Evolutionary conservation across 2,329 filamentous ascomycete genomes (phyloP).

Genomic region (Sphaerostilbella broomeana): DNA sequence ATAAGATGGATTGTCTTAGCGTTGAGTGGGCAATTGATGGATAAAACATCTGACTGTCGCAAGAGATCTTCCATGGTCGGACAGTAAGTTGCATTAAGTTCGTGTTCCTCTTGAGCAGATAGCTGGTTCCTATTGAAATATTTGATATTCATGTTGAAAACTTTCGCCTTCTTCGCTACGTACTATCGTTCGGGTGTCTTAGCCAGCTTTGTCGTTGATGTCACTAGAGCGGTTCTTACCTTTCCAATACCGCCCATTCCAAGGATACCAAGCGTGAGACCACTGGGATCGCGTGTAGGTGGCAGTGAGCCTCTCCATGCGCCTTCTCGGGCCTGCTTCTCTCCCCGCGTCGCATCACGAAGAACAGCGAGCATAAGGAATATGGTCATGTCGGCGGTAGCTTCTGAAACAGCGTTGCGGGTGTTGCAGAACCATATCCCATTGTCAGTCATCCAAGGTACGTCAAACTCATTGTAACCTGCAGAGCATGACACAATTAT

Average conservation of each 20-base stretch:
- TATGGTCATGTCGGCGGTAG: slow-evolving; percentile 43
- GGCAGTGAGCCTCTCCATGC: slow-evolving; percentile 30
- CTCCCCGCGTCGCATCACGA: slow-evolving; percentile 37
- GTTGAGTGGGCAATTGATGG: slow-evolving; percentile 35
- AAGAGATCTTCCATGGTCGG: slow-evolving; percentile 34
- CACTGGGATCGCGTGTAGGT: slow-evolving; percentile 35
- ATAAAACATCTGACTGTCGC: slow-evolving; percentile 34
- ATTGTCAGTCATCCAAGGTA: slow-evolving; percentile 34
- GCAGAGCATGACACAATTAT: slow-evolving; percentile 42
- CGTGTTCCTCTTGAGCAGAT: slow-evolving; percentile 26
- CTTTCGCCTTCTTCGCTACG: slow-evolving; percentile 32
- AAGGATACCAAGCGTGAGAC: slow-evolving; percentile 40
- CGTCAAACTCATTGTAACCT: slow-evolving; percentile 42
- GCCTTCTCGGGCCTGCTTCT: slow-evolving; percentile 31
- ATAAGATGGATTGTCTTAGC: slow-evolving; percentile 35
- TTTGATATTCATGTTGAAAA: slow-evolving; percentile 37
- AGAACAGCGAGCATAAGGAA: slow-evolving; percentile 31
- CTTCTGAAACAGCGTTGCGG: slow-evolving; percentile 45
- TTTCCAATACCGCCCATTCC: slow-evolving; percentile 44
- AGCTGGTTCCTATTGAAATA: slow-evolving; percentile 38
- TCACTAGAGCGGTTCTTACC: too few relatives aligned
- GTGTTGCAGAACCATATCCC: slow-evolving; percentile 49
- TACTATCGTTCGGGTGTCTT: too few relatives aligned
- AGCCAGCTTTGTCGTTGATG: too few relatives aligned
- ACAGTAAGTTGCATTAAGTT: slow-evolving; percentile 31